Base-by-base conservation (phyloP, 306 rosid genomes). In the Prunus mongolica region DNA sequence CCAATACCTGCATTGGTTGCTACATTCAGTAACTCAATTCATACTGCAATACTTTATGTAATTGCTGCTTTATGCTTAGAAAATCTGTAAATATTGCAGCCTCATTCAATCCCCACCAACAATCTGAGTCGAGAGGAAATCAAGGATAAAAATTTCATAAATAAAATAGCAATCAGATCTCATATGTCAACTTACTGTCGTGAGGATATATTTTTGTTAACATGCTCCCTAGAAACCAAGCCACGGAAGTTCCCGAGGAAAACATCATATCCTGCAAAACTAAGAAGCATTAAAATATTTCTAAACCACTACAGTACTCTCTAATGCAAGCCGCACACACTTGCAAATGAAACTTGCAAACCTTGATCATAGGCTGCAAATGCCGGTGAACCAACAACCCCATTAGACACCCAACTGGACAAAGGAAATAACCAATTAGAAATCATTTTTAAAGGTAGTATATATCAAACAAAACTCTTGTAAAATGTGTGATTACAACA, bases 341-440 rank as follows among this genome's bases (percentile, higher is more conserved):
- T 38, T 18, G 69, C n/a, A 28, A 54, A 67, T 52, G 32, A 34
- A 82, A 81, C 55, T 34, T 49, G 65, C 89, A 69, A 72, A 92
- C 98, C 98, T 92, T 90, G 97, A 80, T 94, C 98, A 60, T 84
- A 94, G 47, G 98, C 98, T 28, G 98, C 97, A 88, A 94, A 94
- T 61, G 98, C 98, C 18, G 96, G 98, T 54, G 98, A 94, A 66
- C 98, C 98, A 80, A 94, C 97, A 74, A 94, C 86, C 67, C 98
- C 98, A 87, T 94, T 94, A 61, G 96, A 91, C 68, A 94, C 95
- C 98, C 98, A 94, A 74, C 98, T 94, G 91, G 72, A 82, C 45
- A 71, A 69, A 27, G 55, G 24, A 66, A 46, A 19, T 1, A 55
- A 63, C 10, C 28, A 52, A 41, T 82, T 69, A 79, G 67, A 64